Evolutionary conservation across 768 basidiomycete species (phyloP).

Genomic region (Phlegmacium glaucopus): DNA sequence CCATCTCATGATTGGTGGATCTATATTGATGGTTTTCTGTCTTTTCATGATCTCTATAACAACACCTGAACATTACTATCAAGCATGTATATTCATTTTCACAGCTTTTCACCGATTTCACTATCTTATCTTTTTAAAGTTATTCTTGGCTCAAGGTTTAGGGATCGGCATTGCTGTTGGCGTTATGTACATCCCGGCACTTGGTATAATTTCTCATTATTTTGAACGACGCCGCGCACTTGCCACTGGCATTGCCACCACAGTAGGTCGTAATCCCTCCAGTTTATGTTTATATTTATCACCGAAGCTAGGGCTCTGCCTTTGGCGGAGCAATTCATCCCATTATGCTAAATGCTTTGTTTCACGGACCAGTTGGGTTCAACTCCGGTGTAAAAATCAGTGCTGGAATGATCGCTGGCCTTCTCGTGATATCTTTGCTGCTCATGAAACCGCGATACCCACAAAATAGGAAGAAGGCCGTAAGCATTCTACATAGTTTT

Average conservation of each 20-base stretch:
- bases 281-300: not conserved
- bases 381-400: slow-evolving; percentile 50
- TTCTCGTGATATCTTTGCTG: slow-evolving; percentile 34
- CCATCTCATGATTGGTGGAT: slow-evolving; percentile 41
- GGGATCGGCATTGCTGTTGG: slow-evolving; percentile 50
- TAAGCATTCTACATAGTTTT: slow-evolving; percentile 25
- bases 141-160: slow-evolving; percentile 46
- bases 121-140: slow-evolving; percentile 19
- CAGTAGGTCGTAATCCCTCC: slow-evolving; percentile 18
- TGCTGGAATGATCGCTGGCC: slow-evolving; percentile 35
- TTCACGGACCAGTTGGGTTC: slow-evolving; percentile 46
- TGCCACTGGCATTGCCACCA: slow-evolving; percentile 32
- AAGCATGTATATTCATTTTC: slow-evolving; percentile 31
- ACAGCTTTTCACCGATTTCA: slow-evolving; percentile 20
- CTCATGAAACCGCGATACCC: slow-evolving; percentile 43
- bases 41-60: slow-evolving; percentile 46
- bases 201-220: slow-evolving; percentile 35
- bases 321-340: slow-evolving; percentile 60
- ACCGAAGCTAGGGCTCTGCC: slow-evolving; percentile 40
- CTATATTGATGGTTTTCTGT: slow-evolving; percentile 40
- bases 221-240: slow-evolving; percentile 32
- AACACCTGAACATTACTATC: slow-evolving; percentile 36
- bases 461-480: slow-evolving; percentile 27
- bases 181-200: slow-evolving; percentile 44
- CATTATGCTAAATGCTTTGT: slow-evolving; percentile 57